Evolutionary conservation across 2,329 filamentous ascomycete species (phyloP), one percentile per base, ranked within the genome.

Genomic region (Pseudogymnoascus sp.): DNA sequence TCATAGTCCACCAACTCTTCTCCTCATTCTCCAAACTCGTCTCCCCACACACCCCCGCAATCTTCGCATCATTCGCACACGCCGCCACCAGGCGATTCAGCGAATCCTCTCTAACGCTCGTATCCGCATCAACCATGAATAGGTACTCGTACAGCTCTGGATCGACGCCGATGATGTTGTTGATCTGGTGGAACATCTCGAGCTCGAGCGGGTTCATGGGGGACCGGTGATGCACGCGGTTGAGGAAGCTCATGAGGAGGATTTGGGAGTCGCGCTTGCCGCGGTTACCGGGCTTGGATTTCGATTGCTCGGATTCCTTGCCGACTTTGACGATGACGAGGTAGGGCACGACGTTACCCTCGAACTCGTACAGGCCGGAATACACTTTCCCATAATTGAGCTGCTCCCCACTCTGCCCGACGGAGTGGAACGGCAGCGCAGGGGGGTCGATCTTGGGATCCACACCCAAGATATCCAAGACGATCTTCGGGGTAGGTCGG

Each of bases 311-410:
- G 5, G 92, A 96, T 74, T 97, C 91, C 77, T 97, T 97, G 74
- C 94, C 94, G 65, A 96, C 89, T 79, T 99, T 99, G 74, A 97
- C 93, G 23, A 99, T 82, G 10, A 99, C 94, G 25, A 99, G 78
- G 71, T 97, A 99, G 0, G 94, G 94, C 10, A 99, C 94, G 3
- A 99, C 92, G 69, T 97, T 96, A 76, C 93, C 94, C 79, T 99
- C 92, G 65, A 86, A 97, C 74, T 99, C 94, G 75, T 99, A 99
- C 2, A 99, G 84, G 72, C 94, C 94, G 59, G 93, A 97, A 76
- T 97, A 99, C 14, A 99, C 92, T 74, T 99, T 99, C 73, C 92
- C 94, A 72, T 96, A 97, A 77, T 99, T 99, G 68, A 97, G 87
- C 74, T 97, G 93, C 66, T 96, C 90, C 71, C 85, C 92, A 69